Evolutionary conservation across 1,284 basidiomycete species (phyloP), one percentile per base, ranked within the genome.

Genomic region (Tilletia setariae): DNA sequence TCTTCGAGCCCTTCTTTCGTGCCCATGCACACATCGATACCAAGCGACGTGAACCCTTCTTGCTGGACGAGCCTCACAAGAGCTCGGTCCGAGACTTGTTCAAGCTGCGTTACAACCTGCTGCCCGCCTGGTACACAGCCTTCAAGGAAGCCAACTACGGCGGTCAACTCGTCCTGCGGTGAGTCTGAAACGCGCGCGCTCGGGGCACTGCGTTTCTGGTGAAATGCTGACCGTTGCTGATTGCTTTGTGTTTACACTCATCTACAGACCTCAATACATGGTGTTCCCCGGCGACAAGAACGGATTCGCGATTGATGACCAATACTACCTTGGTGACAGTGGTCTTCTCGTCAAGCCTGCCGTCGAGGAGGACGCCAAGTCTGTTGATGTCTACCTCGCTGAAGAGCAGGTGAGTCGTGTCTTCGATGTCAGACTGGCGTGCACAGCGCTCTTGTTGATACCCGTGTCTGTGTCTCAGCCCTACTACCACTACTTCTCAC

Each of bases 21-120:
- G 95, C 95, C 0, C 96, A 98, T 83, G 96, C 95, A 3, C 94
- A 98, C 83, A 90, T 97, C 77, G 96, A 99, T 83, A 96, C 95
- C 53, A 98, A 98, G 85, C 89, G 96, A 51, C 89, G 95, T 62
- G 96, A 99, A 83, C 95, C 95, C 0, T 98, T 90, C 86, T 86
- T 98, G 0, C 87, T 92, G 66, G 92, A 93, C 19, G 90, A 96
- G 79, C 93, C 94, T 0, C 90, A 91, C 84, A 90, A 91, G 84
- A 86, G 88, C 44, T 90, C 93, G 53, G 84, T 98, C 40, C 88
- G 90, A 42, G 89, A 92, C 73, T 87, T 90, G 62, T 85, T 99
- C 67, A 88, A 90, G 43, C 85, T 98, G 71, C 86, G 96, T 56
- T 98, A 98, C 84, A 86, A 88, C 68, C 87, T 98, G 84, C 85